Evolutionary conservation across 177 flowering plant species (phyloP).

Genomic region (Vitis hybrid): DNA sequence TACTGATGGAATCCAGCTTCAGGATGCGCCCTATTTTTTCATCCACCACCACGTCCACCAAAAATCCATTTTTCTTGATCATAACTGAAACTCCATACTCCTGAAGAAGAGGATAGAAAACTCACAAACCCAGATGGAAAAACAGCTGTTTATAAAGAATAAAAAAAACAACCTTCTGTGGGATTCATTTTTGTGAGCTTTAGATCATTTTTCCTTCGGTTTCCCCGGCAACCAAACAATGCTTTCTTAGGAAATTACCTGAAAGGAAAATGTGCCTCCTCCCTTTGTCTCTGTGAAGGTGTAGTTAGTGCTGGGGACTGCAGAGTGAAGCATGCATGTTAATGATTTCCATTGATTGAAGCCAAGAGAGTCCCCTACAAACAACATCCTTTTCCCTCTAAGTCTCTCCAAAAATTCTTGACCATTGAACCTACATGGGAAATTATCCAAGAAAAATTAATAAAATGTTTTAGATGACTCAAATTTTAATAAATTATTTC

Average conservation of each 20-base stretch:
- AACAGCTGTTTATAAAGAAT: not conserved
- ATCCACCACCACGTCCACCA: conserved; percentile 31
- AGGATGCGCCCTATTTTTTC: conserved; percentile 34
- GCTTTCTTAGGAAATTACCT: conserved; percentile 9
- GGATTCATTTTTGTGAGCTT: not conserved
- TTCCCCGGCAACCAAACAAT: not conserved
- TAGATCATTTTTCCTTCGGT: not conserved
- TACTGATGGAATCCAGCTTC: conserved; percentile 35
- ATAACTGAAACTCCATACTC: conserved; percentile 30
- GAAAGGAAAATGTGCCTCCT: conserved; percentile 21
- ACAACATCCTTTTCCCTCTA: conserved; percentile 37
- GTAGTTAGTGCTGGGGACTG: conserved; percentile 20
- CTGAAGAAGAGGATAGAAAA: conserved; percentile 12
- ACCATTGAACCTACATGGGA: conserved; percentile 26
- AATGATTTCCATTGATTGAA: conserved; percentile 32
- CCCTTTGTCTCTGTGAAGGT: not conserved
- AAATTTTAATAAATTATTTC: not conserved
- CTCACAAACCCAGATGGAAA: not conserved
- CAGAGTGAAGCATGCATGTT: conserved; percentile 27
- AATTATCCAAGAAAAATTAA: too few relatives aligned
- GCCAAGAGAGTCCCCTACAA: conserved; percentile 38
- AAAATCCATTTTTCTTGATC: conserved; percentile 15
- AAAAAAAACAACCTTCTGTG: not conserved
- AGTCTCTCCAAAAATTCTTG: conserved; percentile 22
- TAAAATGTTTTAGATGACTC: not conserved